These are phyloP conservation scores for Gynostemma pentaphyllum DNA, from an alignment of 306 rosid genomes.

Conservation along the genomic window DNA sequence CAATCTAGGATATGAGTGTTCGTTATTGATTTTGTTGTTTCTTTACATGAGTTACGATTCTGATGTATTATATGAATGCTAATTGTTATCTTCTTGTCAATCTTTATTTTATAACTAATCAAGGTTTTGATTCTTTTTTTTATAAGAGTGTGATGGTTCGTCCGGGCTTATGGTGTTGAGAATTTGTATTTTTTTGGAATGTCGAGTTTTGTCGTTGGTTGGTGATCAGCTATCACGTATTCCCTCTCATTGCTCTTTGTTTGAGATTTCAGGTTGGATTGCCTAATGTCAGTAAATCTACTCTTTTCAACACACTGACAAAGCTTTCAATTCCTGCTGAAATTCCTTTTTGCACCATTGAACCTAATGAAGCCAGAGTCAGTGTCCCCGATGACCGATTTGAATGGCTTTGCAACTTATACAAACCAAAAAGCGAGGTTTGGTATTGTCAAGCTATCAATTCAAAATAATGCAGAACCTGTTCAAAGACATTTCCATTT, in stretches of 20 bases:
- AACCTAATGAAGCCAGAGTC: constrained; percentile 95
- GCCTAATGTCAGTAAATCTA: constrained; percentile 98
- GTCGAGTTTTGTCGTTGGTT: neutral
- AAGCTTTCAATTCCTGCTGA: constrained; percentile 90
- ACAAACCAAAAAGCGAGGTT: constrained; percentile 95
- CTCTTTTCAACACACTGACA: constrained; percentile 89
- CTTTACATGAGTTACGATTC: neutral
- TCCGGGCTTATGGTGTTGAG: neutral
- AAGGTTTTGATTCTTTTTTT: neutral
- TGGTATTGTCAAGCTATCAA: constrained; percentile 2
- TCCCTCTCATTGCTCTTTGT: neutral
- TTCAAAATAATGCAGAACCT: neutral
- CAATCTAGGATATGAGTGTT: neutral
- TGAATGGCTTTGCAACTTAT: constrained; percentile 87
- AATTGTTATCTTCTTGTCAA: neutral
- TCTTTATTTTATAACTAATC: neutral
- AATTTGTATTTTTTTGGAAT: neutral
- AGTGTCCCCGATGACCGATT: constrained; percentile 87
- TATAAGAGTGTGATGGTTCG: neutral
- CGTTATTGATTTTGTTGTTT: neutral
- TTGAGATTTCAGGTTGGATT: constrained; percentile 71
- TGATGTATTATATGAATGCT: neutral
- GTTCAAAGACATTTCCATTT: neutral
- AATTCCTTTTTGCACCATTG: constrained; percentile 98
- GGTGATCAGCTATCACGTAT: neutral